These are phyloP conservation scores for Wallacemonas sp. DNA, from an alignment of 208 protist species.

Conservation along the genomic window DNA sequence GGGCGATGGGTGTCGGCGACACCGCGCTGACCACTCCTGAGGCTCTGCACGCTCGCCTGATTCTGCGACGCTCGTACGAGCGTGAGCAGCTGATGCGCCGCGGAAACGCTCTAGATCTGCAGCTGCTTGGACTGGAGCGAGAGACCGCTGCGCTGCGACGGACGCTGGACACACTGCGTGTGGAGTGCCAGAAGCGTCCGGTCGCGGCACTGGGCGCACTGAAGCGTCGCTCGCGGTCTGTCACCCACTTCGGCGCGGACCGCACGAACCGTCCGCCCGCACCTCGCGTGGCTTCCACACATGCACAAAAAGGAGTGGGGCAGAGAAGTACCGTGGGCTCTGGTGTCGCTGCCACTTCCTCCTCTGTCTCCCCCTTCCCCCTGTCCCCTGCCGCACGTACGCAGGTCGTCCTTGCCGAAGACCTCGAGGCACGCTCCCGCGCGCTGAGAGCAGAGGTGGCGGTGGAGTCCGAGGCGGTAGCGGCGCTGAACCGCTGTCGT, in stretches of 20 bases:
- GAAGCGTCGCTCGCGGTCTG: slow-evolving; percentile 4
- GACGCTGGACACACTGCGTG: slow-evolving; percentile 47
- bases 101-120: slow-evolving; percentile 77
- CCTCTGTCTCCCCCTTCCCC: background rate
- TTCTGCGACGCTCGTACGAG: slow-evolving; percentile 63
- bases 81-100: slow-evolving; percentile 73
- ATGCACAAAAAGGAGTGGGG: slow-evolving; percentile 2
- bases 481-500: slow-evolving; percentile 26
- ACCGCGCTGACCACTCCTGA: slow-evolving; percentile 36
- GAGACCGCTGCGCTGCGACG: slow-evolving; percentile 59
- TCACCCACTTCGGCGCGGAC: slow-evolving; percentile 6
- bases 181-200: slow-evolving; percentile 6
- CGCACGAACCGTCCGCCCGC: slow-evolving; percentile 5
- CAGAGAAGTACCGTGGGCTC: background rate
- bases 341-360: too few species aligned
- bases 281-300: background rate
- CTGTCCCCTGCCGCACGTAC: background rate
- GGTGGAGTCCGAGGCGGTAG: slow-evolving; percentile 30
- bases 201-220: background rate
- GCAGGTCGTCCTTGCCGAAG: slow-evolving; percentile 6
- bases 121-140: slow-evolving; percentile 58
- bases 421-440: slow-evolving; percentile 9
- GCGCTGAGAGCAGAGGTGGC: slow-evolving; percentile 26
- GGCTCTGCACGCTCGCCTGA: slow-evolving; percentile 59
- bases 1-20: background rate